These are phyloP conservation scores for Russula earlei DNA, from an alignment of 768 basidiomycete species.

Conservation along the genomic window DNA sequence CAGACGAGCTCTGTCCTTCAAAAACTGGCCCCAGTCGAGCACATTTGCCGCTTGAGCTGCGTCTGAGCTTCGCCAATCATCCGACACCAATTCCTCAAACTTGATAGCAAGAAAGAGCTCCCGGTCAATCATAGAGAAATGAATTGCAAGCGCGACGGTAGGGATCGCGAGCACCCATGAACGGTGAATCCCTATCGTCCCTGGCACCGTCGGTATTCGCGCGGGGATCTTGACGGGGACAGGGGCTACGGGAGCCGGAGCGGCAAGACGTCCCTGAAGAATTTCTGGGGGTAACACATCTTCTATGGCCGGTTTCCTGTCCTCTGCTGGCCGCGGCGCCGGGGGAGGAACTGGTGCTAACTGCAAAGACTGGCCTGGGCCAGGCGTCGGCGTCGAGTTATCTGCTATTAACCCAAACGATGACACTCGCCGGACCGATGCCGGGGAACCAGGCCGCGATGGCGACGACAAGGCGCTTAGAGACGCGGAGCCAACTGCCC, in stretches of 20 bases:
- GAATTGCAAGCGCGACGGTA: slow-evolving; percentile 56
- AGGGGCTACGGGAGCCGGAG: slow-evolving; percentile 19
- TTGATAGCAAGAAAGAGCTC: slow-evolving; percentile 78
- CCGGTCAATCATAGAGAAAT: slow-evolving; percentile 82
- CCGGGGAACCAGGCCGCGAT: slow-evolving; percentile 12
- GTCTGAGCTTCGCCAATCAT: slow-evolving; percentile 55
- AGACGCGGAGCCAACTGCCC: background rate
- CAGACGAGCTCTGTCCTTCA: slow-evolving; percentile 63
- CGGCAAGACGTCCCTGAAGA: slow-evolving; percentile 45
- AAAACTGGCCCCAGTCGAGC: slow-evolving; percentile 75
- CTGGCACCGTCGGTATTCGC: slow-evolving; percentile 19
- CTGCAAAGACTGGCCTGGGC: background rate
- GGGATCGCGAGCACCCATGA: slow-evolving; percentile 64
- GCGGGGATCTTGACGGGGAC: slow-evolving; percentile 25
- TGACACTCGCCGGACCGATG: slow-evolving; percentile 13
- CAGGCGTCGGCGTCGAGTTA: slow-evolving; percentile 13
- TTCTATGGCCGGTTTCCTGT: slow-evolving; percentile 44
- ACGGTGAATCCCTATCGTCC: slow-evolving; percentile 35
- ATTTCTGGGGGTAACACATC: slow-evolving; percentile 63
- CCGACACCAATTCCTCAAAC: slow-evolving; percentile 79
- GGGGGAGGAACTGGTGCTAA: background rate
- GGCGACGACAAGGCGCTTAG: slow-evolving; percentile 9
- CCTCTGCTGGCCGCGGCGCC: slow-evolving; percentile 24
- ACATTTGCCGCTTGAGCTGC: slow-evolving; percentile 45
- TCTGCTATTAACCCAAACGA: slow-evolving; percentile 6